Percentiles rank a stretch among this genome's conserved stretches.
Evolutionary conservation across 169 alveolate genomes (phyloP).

Genomic region (Eimeria maxima): DNA sequence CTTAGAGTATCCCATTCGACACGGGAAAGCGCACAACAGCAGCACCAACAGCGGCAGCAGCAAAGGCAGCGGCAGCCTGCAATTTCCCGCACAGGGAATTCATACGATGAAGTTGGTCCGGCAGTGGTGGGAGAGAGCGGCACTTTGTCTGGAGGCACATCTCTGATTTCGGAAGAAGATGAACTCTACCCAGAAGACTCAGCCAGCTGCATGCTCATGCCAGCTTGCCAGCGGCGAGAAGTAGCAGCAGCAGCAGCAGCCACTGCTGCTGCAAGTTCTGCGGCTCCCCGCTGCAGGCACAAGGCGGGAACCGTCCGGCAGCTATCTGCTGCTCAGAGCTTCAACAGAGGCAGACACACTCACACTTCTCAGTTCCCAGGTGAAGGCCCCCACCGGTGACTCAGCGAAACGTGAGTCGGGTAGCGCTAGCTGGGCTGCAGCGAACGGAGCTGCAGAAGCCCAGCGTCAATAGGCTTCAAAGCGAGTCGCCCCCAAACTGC

Average conservation of each 20-base stretch:
- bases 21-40: not conserved
- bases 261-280: constrained; percentile 8
- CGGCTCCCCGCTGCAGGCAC: constrained; percentile 2
- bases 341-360: not conserved
- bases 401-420: not conserved
- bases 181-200: constrained; percentile 85
- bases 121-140: constrained; percentile 25
- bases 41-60: constrained; percentile 15
- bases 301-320: constrained; percentile 43
- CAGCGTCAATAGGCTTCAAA: not conserved
- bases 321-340: constrained; percentile 36
- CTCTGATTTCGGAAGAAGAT: constrained; percentile 66
- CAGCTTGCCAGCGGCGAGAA: constrained; percentile 35
- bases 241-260: constrained; percentile 16
- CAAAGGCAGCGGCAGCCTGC: constrained; percentile 21
- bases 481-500: not conserved
- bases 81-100: not conserved
- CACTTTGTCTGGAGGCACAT: not conserved
- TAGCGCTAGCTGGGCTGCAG: not conserved
- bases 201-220: constrained; percentile 83
- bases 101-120: not conserved
- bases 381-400: not conserved
- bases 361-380: not conserved
- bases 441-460: not conserved
- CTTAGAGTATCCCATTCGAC: not conserved